Percentiles rank a stretch among this genome's conserved stretches.
Conservation (phyloP, 179 eudicot species). For the Corrigiola litoralis region DNA sequence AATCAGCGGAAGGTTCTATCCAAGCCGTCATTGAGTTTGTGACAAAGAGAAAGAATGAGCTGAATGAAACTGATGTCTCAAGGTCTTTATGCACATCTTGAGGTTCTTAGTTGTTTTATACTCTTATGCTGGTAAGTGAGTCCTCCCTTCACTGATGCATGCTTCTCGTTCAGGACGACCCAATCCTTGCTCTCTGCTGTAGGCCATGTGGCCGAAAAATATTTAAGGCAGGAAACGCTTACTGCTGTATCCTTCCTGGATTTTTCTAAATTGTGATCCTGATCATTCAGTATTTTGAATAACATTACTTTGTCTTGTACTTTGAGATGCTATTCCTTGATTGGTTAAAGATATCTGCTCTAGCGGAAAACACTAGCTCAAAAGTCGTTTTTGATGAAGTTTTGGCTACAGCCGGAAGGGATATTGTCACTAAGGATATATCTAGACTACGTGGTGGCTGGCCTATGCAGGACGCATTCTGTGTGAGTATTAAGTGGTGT, state of each 20-base stretch:
- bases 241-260: constrained; percentile 75
- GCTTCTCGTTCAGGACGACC: constrained; percentile 60
- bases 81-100: constrained; percentile 40
- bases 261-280: neutral
- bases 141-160: constrained; percentile 11
- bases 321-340: constrained; percentile 33
- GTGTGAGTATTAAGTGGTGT: constrained; percentile 47
- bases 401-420: constrained; percentile 81
- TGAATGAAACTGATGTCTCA: constrained; percentile 79
- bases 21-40: constrained; percentile 91
- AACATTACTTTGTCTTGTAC: neutral
- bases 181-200: constrained; percentile 91
- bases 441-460: constrained; percentile 98
- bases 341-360: constrained; percentile 59
- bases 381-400: constrained; percentile 85
- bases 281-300: neutral
- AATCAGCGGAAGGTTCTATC: constrained; percentile 94
- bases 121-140: neutral
- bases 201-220: constrained; percentile 74
- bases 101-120: neutral
- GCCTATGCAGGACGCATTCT: constrained; percentile 97
- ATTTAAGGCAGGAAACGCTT: constrained; percentile 89
- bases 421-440: constrained; percentile 92
- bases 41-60: constrained; percentile 74
- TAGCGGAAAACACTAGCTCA: constrained; percentile 84